Base-by-base conservation (phyloP, 176 grass and related monocot species). In the Cenchrus americanus region DNA sequence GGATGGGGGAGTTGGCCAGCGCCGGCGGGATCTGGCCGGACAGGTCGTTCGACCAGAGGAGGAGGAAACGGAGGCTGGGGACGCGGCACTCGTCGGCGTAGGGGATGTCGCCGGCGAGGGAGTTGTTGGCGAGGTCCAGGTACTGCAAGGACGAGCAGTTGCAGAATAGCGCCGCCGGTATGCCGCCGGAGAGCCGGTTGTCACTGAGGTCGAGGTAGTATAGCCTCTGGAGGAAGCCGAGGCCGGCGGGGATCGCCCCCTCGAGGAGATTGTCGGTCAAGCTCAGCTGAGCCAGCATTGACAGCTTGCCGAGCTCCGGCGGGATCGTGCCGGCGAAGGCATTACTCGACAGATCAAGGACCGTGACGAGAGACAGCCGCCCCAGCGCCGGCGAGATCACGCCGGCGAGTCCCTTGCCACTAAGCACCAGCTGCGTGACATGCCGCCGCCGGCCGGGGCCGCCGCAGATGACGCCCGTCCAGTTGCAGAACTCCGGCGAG, bases 101-200 rank as follows among this genome's bases (percentile, higher is more conserved):
- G 15, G 94, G 86, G 80, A 97, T 93, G 60, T 83, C 87, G n/a
- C 94, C 89, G 60, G 84, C 30, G 54, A 97, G 91, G 8, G 94
- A 91, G 78, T 97, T 97, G 78, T 93, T 89, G 37, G 91, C 75
- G 54, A 97, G 84, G 73, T 97, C 91, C 0, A 91, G 19, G 58
- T 97, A 97, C 80, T 97, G 94, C 70, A 97, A 18, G 10, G 89
- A 82, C 19, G 89, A 91, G 84, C 86, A 89, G 57, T 97, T 97
- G 78, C 94, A 96, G 90, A 96, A 96, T 5, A 96, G 76, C 9
- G 81, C 83, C 64, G 8, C 64, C 13, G 94, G 91, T 51, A 93
- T 87, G 66, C 8, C 32, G 52, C 78, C 84, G 9, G 91, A 63
- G 77, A 96, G 78, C 19, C 46, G 58, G 91, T 96, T 96, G 48